Conservation (phyloP, 495 filamentous ascomycete species). For the Beverwykella pulmonaria region DNA sequence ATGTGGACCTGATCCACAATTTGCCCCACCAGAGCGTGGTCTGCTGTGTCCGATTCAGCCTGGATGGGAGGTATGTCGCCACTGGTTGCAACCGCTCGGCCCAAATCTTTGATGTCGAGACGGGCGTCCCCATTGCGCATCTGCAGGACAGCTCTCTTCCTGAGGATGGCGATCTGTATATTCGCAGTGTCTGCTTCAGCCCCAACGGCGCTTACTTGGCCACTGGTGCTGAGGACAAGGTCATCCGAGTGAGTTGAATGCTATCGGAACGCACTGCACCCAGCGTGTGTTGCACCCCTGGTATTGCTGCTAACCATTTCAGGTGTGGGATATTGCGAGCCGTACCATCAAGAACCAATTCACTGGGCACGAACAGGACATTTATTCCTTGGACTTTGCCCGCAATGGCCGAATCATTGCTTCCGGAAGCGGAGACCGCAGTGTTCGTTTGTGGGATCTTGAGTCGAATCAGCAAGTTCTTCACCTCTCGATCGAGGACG, state of each 20-base stretch:
- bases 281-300: neutral
- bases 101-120: constrained; percentile 49
- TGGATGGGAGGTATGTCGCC: constrained; percentile 47
- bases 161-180: constrained; percentile 50
- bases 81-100: constrained; percentile 51
- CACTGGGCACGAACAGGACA: constrained; percentile 51
- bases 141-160: constrained; percentile 44
- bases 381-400: constrained; percentile 50
- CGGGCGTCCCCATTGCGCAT: constrained; percentile 44
- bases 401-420: constrained; percentile 48
- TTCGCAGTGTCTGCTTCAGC: constrained; percentile 52
- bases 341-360: constrained; percentile 46
- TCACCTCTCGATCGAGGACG: constrained; percentile 48
- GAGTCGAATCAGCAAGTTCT: constrained; percentile 42
- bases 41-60: constrained; percentile 51
- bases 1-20: constrained; percentile 49
- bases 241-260: constrained; percentile 45
- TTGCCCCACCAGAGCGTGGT: constrained; percentile 49
- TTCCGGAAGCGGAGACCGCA: constrained; percentile 49
- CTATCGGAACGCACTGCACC: neutral
- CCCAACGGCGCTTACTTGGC: constrained; percentile 49
- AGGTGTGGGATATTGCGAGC: constrained; percentile 50
- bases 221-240: constrained; percentile 51
- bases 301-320: neutral
- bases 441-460: constrained; percentile 50